phyloP scores from a whole-genome alignment of 2,329 filamentous ascomycete genomes.

The Fusarium nelsonii region DNA sequence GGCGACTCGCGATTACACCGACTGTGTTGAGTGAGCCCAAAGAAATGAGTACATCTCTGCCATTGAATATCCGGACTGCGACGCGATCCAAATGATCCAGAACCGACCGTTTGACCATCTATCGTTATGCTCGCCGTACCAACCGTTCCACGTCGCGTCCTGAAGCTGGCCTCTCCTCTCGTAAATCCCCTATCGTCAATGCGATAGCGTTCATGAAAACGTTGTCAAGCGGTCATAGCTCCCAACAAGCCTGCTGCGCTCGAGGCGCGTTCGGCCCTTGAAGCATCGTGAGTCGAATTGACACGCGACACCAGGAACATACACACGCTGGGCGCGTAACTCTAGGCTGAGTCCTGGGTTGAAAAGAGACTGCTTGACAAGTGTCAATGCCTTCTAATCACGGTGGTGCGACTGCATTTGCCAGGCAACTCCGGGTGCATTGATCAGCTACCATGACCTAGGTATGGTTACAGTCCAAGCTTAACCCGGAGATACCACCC shows the following conservation, averaged over 20 bases:
- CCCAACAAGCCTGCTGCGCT: background rate
- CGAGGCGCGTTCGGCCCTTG: background rate
- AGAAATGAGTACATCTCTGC: background rate
- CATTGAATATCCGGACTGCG: background rate
- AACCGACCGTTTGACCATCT: background rate
- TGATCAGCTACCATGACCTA: conserved; percentile 9
- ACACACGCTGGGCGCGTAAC: background rate
- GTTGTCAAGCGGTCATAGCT: background rate
- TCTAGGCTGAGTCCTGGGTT: conserved; percentile 44
- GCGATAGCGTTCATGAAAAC: background rate
- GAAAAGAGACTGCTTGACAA: conserved; percentile 43
- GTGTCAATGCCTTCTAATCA: conserved; percentile 30
- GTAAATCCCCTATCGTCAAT: background rate
- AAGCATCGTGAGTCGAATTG: background rate
- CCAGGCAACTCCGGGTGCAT: conserved; percentile 6
- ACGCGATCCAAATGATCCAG: background rate
- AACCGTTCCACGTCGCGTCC: background rate
- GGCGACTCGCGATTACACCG: background rate
- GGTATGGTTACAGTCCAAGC: conserved; percentile 51
- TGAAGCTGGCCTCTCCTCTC: background rate
- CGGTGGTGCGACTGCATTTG: conserved; percentile 25
- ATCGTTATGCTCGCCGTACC: background rate
- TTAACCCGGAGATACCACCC: conserved; percentile 2
- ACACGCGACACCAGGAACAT: background rate
- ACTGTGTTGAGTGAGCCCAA: background rate